phyloP scores from a whole-genome alignment of 2,329 filamentous ascomycete genomes.

The Microthyrium microscopicum region DNA sequence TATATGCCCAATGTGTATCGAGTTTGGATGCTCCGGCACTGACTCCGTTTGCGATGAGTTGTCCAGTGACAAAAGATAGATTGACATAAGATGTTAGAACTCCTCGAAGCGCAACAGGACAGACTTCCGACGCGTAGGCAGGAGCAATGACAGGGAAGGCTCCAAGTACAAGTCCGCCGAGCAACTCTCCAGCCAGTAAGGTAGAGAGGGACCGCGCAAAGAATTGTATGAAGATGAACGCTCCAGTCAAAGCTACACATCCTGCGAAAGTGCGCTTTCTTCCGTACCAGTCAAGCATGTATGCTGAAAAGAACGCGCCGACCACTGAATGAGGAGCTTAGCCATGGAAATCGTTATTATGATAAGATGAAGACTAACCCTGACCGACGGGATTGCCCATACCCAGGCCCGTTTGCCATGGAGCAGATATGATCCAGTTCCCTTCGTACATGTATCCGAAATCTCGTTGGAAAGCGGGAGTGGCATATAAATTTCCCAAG shows the following conservation, averaged over 20 bases:
- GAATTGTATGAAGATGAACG: constrained; percentile 32
- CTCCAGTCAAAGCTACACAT: constrained; percentile 26
- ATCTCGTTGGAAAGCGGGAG: constrained; percentile 29
- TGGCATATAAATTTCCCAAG: constrained; percentile 60
- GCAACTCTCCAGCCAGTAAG: constrained; percentile 28
- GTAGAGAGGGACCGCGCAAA: constrained; percentile 27
- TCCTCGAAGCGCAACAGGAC: constrained; percentile 51
- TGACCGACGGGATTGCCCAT: constrained; percentile 32
- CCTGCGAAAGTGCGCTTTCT: constrained; percentile 29
- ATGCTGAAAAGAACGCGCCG: constrained; percentile 30
- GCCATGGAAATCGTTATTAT: neutral
- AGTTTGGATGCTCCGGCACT: constrained; percentile 50
- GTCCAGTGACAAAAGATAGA: constrained; percentile 60
- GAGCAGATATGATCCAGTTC: constrained; percentile 25
- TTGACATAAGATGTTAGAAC: constrained; percentile 47
- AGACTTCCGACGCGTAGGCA: constrained; percentile 42
- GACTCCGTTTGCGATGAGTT: constrained; percentile 55
- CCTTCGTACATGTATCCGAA: constrained; percentile 26
- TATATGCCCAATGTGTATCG: constrained; percentile 50
- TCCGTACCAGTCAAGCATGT: constrained; percentile 28
- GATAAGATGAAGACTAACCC: constrained; percentile 9
- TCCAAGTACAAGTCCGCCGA: constrained; percentile 31
- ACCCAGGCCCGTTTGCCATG: constrained; percentile 30
- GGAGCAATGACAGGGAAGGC: constrained; percentile 33
- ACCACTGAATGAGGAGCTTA: constrained; percentile 16